Conservation (phyloP, 352 stramenopile species). For the Pythium coloratum region DNA sequence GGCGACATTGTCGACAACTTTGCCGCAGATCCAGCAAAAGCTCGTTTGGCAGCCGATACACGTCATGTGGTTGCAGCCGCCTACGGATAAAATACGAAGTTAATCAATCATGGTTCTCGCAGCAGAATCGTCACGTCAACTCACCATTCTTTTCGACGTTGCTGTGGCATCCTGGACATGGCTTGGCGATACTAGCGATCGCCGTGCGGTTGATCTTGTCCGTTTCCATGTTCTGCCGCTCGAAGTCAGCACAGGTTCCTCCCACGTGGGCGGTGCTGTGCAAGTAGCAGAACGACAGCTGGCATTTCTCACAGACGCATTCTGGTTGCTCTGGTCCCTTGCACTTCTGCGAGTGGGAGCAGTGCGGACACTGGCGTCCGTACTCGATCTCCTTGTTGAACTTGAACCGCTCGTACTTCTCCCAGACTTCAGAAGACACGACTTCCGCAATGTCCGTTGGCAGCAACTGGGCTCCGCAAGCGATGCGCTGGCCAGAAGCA, state of each 20-base stretch:
- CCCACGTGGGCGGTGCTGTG: conserved; percentile 85
- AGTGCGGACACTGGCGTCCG: conserved; percentile 61
- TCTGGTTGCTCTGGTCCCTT: conserved; percentile 37
- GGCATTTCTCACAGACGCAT: conserved; percentile 47
- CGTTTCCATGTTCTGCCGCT: conserved; percentile 63
- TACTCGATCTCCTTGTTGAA: conserved; percentile 80
- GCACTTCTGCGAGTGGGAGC: conserved; percentile 60
- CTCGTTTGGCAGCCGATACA: conserved; percentile 80
- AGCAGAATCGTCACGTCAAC: neutral
- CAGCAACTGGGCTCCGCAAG: conserved; percentile 44
- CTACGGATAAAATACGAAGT: conserved; percentile 20
- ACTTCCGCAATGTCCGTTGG: conserved; percentile 47
- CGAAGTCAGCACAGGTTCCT: conserved; percentile 73
- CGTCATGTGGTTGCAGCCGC: conserved; percentile 92
- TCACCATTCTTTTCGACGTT: conserved; percentile 88
- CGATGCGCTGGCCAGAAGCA: neutral
- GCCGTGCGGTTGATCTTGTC: conserved; percentile 81
- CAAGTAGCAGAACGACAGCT: conserved; percentile 82
- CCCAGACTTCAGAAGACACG: conserved; percentile 52
- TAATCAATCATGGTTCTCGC: no score
- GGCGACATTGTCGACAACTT: conserved; percentile 80
- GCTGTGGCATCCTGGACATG: conserved; percentile 84
- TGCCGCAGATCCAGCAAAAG: conserved; percentile 92
- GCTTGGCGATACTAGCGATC: conserved; percentile 80
- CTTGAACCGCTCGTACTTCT: conserved; percentile 86